A percentile compares a stretch with the other conserved stretches of the same genome.
Evolutionary conservation across 352 stramenopile species (phyloP).

Genomic region (Globisporangium mamillatum): DNA sequence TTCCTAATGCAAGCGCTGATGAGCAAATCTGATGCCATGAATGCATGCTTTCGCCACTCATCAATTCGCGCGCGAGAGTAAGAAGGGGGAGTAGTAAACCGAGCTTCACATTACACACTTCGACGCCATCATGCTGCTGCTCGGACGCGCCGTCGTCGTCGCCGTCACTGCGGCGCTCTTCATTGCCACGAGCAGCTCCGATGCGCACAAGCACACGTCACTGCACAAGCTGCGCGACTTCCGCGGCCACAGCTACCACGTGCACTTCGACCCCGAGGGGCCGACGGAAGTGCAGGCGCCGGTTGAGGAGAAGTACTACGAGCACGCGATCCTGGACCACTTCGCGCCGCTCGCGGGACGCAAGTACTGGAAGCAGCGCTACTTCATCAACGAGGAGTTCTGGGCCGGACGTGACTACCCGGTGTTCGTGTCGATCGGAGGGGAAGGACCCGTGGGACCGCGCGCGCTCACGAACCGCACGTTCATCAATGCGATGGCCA

Average conservation of each 20-base stretch:
- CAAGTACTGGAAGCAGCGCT: slow-evolving; percentile 82
- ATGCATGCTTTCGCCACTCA: background rate
- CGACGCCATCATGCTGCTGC: background rate
- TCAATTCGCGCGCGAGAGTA: background rate
- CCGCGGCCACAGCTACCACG: slow-evolving; percentile 62
- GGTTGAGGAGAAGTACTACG: slow-evolving; percentile 58
- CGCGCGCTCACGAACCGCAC: slow-evolving; percentile 63
- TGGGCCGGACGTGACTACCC: slow-evolving; percentile 71
- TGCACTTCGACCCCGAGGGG: slow-evolving; percentile 47
- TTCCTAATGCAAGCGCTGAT: too few species aligned
- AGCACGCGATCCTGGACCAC: slow-evolving; percentile 64
- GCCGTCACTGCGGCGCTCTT: background rate
- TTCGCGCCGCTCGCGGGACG: slow-evolving; percentile 58
- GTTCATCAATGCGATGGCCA: slow-evolving; percentile 76
- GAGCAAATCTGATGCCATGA: background rate
- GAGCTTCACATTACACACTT: background rate
- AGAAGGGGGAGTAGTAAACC: background rate
- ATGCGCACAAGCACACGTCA: slow-evolving; percentile 17
- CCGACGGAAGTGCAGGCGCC: slow-evolving; percentile 25
- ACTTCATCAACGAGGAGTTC: slow-evolving; percentile 90
- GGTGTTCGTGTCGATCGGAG: slow-evolving; percentile 89
- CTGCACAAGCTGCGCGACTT: slow-evolving; percentile 45
- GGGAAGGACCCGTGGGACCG: slow-evolving; percentile 59
- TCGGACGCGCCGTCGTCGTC: background rate
- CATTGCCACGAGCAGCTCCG: background rate